Evolutionary conservation across 345 rosid genomes (phyloP).

Genomic region (Triadica sebifera): DNA sequence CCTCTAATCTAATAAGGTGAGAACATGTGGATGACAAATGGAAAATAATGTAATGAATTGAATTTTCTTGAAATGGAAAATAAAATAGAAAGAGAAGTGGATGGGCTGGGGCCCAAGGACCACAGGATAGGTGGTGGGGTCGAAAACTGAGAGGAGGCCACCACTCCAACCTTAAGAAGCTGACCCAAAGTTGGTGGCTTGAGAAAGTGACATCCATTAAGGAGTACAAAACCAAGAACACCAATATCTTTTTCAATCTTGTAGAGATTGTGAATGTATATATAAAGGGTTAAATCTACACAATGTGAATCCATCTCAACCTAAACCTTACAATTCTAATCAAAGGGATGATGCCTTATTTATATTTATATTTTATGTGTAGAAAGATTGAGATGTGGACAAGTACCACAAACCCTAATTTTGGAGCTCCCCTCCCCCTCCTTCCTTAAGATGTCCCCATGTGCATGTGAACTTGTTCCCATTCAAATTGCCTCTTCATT

Average conservation of each 20-base stretch:
- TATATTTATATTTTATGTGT: too few species aligned
- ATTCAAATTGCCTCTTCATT: slow-evolving; percentile 20
- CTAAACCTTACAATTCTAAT: too few species aligned
- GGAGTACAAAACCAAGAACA: not conserved
- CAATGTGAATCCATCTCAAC: too few species aligned
- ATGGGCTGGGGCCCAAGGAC: slow-evolving; percentile 6
- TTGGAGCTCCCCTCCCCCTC: too few species aligned
- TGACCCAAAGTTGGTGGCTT: slow-evolving; percentile 26
- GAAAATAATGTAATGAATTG: not conserved
- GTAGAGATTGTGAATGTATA: not conserved
- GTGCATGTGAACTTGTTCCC: slow-evolving; percentile 42
- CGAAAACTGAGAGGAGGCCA: slow-evolving; percentile 16
- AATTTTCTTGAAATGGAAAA: slow-evolving; percentile 13
- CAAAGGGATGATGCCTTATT: too few species aligned
- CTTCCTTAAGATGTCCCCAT: slow-evolving; percentile 37
- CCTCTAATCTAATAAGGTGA: too few species aligned
- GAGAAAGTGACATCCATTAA: slow-evolving; percentile 29
- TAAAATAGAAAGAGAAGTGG: not conserved
- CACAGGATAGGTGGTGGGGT: slow-evolving; percentile 16
- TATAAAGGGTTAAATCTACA: too few species aligned
- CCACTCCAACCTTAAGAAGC: slow-evolving; percentile 25
- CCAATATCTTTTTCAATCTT: slow-evolving; percentile 27
- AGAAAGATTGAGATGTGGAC: slow-evolving; percentile 27
- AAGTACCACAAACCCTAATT: slow-evolving; percentile 38
- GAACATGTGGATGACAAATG: too few species aligned